Evolutionary conservation across 805 yeast genomes (phyloP).

Genomic region (Lipomyces lipofer): DNA sequence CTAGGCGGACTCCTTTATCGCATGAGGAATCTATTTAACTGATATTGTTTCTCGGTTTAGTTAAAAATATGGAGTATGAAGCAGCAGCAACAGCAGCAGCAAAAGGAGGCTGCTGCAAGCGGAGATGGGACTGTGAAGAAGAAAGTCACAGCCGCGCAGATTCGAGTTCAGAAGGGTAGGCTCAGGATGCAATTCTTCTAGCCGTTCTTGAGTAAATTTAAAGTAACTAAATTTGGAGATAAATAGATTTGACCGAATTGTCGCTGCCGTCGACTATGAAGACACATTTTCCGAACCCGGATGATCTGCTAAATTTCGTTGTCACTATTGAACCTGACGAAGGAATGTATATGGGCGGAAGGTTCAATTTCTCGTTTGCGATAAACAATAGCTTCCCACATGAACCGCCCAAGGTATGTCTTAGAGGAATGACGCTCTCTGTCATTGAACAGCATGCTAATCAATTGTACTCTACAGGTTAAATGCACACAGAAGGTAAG

Average conservation of each 20-base stretch:
- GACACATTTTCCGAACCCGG: conserved; percentile 52
- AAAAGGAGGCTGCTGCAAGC: conserved; percentile 39
- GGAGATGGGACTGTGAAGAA: conserved; percentile 36
- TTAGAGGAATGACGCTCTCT: neutral
- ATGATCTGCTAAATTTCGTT: conserved; percentile 61
- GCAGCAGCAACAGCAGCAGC: conserved; percentile 55
- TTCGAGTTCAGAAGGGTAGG: conserved; percentile 62
- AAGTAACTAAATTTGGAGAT: neutral
- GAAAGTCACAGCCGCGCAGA: conserved; percentile 61
- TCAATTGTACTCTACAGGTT: conserved; percentile 19
- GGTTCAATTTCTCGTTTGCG: conserved; percentile 65
- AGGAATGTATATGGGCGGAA: conserved; percentile 71
- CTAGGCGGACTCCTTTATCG: too few relatives aligned
- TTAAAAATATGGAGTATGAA: conserved; percentile 61
- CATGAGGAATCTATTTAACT: too few relatives aligned
- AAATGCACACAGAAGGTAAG: conserved; percentile 37
- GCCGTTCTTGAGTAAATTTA: neutral
- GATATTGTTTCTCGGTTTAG: too few relatives aligned
- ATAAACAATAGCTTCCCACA: conserved; percentile 80
- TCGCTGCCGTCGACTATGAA: conserved; percentile 60
- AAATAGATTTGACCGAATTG: conserved; percentile 62
- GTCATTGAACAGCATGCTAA: neutral
- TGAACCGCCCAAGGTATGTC: conserved; percentile 79
- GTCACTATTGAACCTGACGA: conserved; percentile 63
- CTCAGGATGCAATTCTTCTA: too few relatives aligned